Conservation (phyloP, 371 early-diverging fungal genomes). For the Enterocytospora artemiae region DNA sequence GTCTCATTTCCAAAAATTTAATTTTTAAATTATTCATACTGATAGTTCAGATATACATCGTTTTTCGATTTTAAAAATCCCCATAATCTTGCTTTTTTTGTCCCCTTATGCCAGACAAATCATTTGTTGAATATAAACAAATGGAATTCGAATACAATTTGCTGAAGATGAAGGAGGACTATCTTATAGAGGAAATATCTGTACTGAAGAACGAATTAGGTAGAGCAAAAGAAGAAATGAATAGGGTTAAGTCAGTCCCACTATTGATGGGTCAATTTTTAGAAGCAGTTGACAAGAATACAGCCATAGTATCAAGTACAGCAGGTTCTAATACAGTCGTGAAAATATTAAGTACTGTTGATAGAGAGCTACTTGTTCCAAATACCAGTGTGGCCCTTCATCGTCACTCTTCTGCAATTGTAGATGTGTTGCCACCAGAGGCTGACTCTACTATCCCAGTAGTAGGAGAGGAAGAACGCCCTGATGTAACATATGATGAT, state of each 20-base stretch:
- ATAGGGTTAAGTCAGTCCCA: constrained; percentile 93
- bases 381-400: constrained; percentile 89
- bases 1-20: no score
- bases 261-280: constrained; percentile 96
- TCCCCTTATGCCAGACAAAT: no score
- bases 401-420: constrained; percentile 89
- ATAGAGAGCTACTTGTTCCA: constrained; percentile 91
- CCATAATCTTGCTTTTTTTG: no score
- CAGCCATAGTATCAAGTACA: constrained; percentile 90
- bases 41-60: no score
- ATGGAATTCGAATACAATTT: constrained; percentile 66
- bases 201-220: constrained; percentile 85
- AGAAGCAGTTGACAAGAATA: constrained; percentile 89
- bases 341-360: constrained; percentile 87
- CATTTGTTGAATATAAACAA: no score
- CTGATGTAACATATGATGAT: constrained; percentile 79
- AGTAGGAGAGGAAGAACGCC: constrained; percentile 54
- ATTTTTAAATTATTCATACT: no score
- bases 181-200: constrained; percentile 90
- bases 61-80: no score
- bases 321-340: constrained; percentile 87
- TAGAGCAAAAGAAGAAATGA: constrained; percentile 80
- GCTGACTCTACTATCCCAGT: constrained; percentile 58
- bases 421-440: constrained; percentile 59
- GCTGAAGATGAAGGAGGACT: constrained; percentile 87